Base-by-base conservation (phyloP, 345 rosid genomes). In the Hirschfeldia incana region DNA sequence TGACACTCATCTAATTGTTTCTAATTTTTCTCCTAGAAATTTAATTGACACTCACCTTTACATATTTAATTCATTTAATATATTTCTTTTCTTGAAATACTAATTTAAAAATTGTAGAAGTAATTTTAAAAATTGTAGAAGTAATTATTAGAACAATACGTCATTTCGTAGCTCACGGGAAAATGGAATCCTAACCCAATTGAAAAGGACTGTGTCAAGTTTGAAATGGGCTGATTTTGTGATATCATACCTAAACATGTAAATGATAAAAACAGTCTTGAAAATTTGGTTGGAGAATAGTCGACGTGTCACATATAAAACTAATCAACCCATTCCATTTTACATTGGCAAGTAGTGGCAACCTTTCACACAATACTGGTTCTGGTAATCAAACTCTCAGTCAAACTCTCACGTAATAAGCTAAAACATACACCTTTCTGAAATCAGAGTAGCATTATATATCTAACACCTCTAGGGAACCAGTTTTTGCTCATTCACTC, bases 401-500 rank as follows among this genome's bases (percentile, higher is more conserved):
- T 42, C n/a, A 42, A 42, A 12, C 13, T 42, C 49, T 42, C 13
- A 42, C n/a, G 3, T 42, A 42, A 42, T 42, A 42, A 42, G 49
- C 49, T 42, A 42, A 12, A 46, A 16, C 53, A 46, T 46, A 46
- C 53, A 3, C 53, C 53, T 46, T 46, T 46, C 53, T 46, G 16
- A 13, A 11, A 12, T 46, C n/a, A 46, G 53, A 46, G 53, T 4
- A 46, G 53, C 53, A 12, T 12, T 13, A 46, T 46, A 11, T 46
- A 46, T 46, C 16, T 46, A 12, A 46, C 16, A 46, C 15, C 53
- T 46, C 53, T 46, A 29, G 1, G 53, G 53, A 16, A 46, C 6
- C 53, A 11, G 49, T 42, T 42, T 42, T 29, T 29, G 32, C 8
- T 37, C 44, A 36, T 36, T 8, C 75, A 64, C 85, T 88, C 97